A percentile compares a stretch with the other conserved stretches of the same genome.
Evolutionary conservation across 176 grass and related monocot genomes (phyloP).

Genomic region (Aechmea fasciata): DNA sequence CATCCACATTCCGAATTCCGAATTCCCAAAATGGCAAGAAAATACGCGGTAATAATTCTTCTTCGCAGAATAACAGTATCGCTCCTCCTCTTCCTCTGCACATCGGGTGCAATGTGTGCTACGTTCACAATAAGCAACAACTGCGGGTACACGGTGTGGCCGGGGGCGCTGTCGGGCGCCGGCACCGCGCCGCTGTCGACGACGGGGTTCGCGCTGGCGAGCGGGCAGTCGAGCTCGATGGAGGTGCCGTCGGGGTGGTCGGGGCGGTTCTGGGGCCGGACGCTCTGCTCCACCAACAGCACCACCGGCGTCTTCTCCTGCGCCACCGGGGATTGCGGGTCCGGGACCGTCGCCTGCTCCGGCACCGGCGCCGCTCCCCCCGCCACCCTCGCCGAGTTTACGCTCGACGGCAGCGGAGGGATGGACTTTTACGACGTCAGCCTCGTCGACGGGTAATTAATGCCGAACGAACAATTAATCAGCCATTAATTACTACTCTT

Average conservation of each 20-base stretch:
- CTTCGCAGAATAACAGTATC: too few species aligned
- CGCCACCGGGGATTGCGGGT: slow-evolving; percentile 75
- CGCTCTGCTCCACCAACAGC: slow-evolving; percentile 58
- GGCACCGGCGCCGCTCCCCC: slow-evolving; percentile 54
- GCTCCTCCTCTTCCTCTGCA: slow-evolving; percentile 9
- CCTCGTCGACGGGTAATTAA: slow-evolving; percentile 66
- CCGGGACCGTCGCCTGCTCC: slow-evolving; percentile 45
- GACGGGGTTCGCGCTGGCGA: slow-evolving; percentile 61
- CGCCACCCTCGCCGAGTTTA: slow-evolving; percentile 78
- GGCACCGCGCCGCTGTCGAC: slow-evolving; percentile 50
- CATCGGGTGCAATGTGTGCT: slow-evolving; percentile 34
- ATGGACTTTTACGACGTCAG: slow-evolving; percentile 97
- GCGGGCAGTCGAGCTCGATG: slow-evolving; percentile 41
- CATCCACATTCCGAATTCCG: too few species aligned
- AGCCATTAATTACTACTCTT: too few species aligned
- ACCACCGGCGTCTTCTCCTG: slow-evolving; percentile 52
- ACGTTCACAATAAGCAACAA: slow-evolving; percentile 79
- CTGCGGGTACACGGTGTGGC: slow-evolving; percentile 85
- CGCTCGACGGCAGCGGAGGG: slow-evolving; percentile 59
- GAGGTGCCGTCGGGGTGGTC: slow-evolving; percentile 58
- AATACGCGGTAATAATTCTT: not conserved
- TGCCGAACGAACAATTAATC: not conserved
- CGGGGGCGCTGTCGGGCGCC: slow-evolving; percentile 66
- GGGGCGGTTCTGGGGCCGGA: slow-evolving; percentile 85
- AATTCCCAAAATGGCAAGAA: not conserved